phyloP scores from a whole-genome alignment of 2,329 filamentous ascomycete species.

The Colletotrichum sp. region DNA sequence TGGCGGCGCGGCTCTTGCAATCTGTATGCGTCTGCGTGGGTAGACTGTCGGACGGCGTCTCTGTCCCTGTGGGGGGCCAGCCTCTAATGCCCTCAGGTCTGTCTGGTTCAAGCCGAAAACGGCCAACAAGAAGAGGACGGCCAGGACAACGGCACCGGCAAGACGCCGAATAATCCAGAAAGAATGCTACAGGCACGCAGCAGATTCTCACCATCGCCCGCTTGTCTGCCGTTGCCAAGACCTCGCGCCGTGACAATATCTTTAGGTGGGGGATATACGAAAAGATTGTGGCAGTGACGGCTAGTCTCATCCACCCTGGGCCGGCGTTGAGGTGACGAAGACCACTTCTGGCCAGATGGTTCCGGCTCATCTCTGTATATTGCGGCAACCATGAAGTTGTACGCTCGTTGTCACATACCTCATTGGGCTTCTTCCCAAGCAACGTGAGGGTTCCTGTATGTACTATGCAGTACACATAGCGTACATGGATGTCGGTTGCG shows the following conservation, averaged over 20 bases:
- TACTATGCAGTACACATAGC: neutral
- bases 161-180: too few species aligned
- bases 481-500: neutral
- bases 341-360: neutral
- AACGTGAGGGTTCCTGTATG: neutral
- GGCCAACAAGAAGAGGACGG: neutral
- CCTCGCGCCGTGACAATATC: neutral
- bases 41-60: neutral
- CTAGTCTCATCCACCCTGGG: neutral
- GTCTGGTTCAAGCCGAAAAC: too few species aligned
- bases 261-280: neutral
- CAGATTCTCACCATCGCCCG: neutral
- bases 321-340: neutral
- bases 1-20: neutral
- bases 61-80: neutral
- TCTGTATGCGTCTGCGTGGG: neutral
- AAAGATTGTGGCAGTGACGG: constrained; percentile 4
- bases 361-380: neutral
- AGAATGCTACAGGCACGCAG: neutral
- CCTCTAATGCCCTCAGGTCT: neutral
- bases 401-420: neutral
- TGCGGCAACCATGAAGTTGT: neutral
- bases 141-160: neutral
- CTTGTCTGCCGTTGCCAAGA: neutral
- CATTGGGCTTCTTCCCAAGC: neutral